These are phyloP conservation scores for Diaporthe caulivora DNA, from an alignment of 2,329 filamentous ascomycete species.

Conservation along the genomic window DNA sequence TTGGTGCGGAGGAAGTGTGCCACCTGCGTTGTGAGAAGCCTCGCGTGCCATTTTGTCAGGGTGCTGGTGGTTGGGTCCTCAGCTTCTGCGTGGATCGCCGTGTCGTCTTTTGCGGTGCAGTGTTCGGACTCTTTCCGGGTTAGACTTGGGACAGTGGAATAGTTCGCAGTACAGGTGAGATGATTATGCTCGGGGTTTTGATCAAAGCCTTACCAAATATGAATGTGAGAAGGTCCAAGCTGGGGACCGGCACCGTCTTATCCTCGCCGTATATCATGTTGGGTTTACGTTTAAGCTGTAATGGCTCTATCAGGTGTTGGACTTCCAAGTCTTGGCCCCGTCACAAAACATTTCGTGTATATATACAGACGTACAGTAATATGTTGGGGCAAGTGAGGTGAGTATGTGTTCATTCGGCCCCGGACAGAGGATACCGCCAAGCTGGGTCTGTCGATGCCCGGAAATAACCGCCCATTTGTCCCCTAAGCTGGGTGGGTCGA, in stretches of 20 bases:
- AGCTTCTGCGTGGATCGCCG: background rate
- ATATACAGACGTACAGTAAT: background rate
- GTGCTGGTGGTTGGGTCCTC: background rate
- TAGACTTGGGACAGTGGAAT: too few relatives aligned
- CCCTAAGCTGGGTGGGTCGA: background rate
- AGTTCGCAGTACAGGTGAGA: background rate
- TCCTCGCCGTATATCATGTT: conserved; percentile 7
- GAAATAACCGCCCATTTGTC: background rate
- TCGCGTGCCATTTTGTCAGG: background rate
- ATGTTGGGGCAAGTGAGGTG: background rate
- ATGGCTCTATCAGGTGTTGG: background rate
- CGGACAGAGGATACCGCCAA: background rate
- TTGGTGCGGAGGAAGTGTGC: background rate
- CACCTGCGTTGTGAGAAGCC: background rate
- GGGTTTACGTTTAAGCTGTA: background rate
- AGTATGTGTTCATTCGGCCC: background rate
- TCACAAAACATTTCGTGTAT: background rate
- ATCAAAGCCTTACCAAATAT: background rate
- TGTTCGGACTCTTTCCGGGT: background rate
- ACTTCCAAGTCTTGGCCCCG: accelerated
- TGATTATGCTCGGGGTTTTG: too few relatives aligned
- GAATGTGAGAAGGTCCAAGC: background rate
- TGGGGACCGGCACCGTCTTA: background rate
- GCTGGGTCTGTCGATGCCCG: background rate
- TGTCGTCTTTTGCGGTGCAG: background rate